Evolutionary conservation across 192 early-diverging fungal species (phyloP), one percentile per base, ranked within the genome.

Genomic region (Anaeromyces robustus): DNA sequence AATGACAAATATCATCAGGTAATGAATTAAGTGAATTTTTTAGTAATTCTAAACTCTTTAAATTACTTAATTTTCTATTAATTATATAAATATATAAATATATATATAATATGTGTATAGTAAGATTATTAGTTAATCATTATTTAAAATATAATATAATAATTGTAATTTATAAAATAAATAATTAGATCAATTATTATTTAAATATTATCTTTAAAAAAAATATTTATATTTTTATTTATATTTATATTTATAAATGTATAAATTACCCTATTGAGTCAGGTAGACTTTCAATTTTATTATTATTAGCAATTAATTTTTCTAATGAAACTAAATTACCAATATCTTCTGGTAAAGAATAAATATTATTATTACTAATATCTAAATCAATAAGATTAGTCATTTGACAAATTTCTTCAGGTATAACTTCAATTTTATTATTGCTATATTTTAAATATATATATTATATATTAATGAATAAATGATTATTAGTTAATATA

Each of bases 351-450:
- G 81, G 81, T 29, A 82, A n/a, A 1, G 30, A 43, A 39, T 82
- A 77, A 43, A 82, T 13, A 39, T 80, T 79, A 31, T 82, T 82
- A 77, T 29, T 82, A 80, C 78, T 32, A 29, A 80, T 43, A 31
- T 82, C 81, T 22, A 82, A 30, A 22, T 82, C 81, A n/a, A 31
- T 78, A 37, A 82, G 81, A 39, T 30, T 30, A 2, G 81, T 77
- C 29, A 82, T 41, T 26, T 82, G 43, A 80, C 81, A 82, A 28
- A 82, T 30, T 78, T 82, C 81, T 29, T 30, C 80, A 29, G 81
- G 81, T 30, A 82, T 59, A 28, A 82, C 81, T 52, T 82, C 81
- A 29, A 82, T 82, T 22, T 82, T 30, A 30, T 82, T 82, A 80
- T 82, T 80, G 34, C 79, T 81, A n/a, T n/a, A n/a, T 34, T 34